Evolutionary conservation across 352 stramenopile species (phyloP).

Genomic region (Phytophthora kernoviae): DNA sequence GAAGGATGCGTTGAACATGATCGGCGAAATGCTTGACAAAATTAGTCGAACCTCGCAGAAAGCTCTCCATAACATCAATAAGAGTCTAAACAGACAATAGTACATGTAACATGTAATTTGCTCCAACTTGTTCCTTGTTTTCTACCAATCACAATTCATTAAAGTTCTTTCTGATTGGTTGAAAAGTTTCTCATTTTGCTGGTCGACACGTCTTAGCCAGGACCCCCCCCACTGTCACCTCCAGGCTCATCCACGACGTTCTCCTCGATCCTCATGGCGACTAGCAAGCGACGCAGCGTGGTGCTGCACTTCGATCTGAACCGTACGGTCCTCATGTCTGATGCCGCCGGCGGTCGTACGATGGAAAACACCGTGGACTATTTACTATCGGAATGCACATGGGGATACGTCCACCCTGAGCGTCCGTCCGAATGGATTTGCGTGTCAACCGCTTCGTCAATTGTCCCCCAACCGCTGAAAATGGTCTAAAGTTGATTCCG

Average conservation of each 20-base stretch:
- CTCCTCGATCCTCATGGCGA: constrained; percentile 27
- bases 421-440: constrained; percentile 55
- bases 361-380: constrained; percentile 91
- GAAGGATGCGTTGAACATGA: no score
- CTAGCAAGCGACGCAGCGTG: constrained; percentile 44
- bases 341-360: constrained; percentile 83
- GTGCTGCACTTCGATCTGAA: constrained; percentile 91
- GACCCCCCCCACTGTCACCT: no score
- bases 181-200: neutral
- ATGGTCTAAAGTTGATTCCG: constrained; percentile 42
- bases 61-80: no score
- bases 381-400: constrained; percentile 82
- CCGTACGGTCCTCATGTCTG: constrained; percentile 90
- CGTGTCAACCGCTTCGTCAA: constrained; percentile 57
- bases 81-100: no score
- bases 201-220: neutral
- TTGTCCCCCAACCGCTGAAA: constrained; percentile 36
- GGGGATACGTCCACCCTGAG: constrained; percentile 55
- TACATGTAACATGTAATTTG: no score
- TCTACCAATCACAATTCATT: no score
- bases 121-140: no score
- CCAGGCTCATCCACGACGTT: constrained; percentile 12
- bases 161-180: no score
- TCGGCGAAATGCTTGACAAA: no score
- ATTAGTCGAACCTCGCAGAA: no score